Conservation (phyloP, 2,329 filamentous ascomycete genomes). For the Colletotrichum eremochloae region DNA sequence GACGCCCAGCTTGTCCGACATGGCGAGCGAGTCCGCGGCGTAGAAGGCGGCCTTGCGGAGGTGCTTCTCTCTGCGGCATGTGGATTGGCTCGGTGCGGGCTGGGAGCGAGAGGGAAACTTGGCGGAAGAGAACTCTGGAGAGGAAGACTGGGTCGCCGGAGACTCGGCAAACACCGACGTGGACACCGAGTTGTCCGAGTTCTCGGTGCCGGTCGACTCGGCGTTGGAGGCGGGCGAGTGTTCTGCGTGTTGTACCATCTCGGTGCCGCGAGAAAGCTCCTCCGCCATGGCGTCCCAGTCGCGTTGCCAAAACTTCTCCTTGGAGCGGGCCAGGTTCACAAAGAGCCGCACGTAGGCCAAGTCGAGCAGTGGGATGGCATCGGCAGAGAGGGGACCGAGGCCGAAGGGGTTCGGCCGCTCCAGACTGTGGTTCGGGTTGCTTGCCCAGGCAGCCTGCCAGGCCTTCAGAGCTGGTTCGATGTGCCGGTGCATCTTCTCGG, state of each 20-base stretch:
- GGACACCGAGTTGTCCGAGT: constrained; percentile 61
- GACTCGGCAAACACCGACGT: constrained; percentile 65
- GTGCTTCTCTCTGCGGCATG: constrained; percentile 84
- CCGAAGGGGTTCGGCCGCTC: constrained; percentile 89
- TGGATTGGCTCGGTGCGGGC: constrained; percentile 55
- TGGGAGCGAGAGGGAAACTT: constrained; percentile 51
- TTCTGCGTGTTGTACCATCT: constrained; percentile 80
- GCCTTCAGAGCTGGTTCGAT: constrained; percentile 94
- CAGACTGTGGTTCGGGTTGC: constrained; percentile 85
- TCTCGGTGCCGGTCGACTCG: constrained; percentile 59
- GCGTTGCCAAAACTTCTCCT: constrained; percentile 93
- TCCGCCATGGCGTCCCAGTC: constrained; percentile 94
- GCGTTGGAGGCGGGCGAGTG: constrained; percentile 67
- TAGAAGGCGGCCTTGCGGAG: constrained; percentile 96
- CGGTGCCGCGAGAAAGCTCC: constrained; percentile 83
- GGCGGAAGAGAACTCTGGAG: constrained; percentile 59
- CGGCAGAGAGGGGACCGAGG: constrained; percentile 84
- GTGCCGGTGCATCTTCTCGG: constrained; percentile 94
- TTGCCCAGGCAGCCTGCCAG: constrained; percentile 94
- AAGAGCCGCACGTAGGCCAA: constrained; percentile 93
- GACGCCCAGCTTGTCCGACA: constrained; percentile 87
- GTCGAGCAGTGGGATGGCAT: constrained; percentile 91
- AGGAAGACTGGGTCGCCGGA: constrained; percentile 65
- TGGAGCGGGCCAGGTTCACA: constrained; percentile 91
- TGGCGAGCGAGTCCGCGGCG: constrained; percentile 89